phyloP scores from a whole-genome alignment of 2,329 filamentous ascomycete genomes.

The Pestalotiopsis fici region DNA sequence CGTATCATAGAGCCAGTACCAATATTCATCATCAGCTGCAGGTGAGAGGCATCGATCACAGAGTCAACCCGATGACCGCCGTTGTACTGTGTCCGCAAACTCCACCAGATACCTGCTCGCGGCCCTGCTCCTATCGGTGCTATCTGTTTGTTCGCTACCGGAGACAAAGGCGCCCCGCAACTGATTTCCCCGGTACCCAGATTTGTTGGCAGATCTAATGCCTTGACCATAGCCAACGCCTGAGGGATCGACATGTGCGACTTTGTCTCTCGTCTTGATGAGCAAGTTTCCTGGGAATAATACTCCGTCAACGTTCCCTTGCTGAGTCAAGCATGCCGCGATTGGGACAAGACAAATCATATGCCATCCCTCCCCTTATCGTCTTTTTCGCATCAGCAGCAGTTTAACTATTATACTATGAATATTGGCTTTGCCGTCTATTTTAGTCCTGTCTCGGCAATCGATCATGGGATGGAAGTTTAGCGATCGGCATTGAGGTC shows the following conservation, averaged over 20 bases:
- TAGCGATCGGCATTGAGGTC: no score
- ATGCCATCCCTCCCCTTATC: not conserved
- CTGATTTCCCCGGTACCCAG: not conserved
- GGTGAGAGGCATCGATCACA: not conserved
- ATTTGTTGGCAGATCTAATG: constrained; percentile 2
- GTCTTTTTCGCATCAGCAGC: no score
- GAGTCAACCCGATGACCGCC: not conserved
- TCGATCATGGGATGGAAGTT: not conserved
- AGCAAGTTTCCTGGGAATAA: not conserved
- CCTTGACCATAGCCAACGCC: not conserved
- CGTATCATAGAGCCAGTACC: not conserved
- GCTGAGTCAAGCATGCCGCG: not conserved
- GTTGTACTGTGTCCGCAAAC: not conserved
- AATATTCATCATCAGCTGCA: not conserved
- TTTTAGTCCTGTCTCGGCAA: not conserved
- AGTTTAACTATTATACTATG: not conserved
- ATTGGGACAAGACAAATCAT: not conserved
- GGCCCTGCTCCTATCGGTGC: not conserved
- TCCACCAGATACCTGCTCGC: not conserved
- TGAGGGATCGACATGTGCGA: not conserved
- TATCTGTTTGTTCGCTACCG: not conserved
- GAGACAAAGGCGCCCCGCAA: not conserved
- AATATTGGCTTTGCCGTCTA: not conserved
- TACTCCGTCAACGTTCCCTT: not conserved
- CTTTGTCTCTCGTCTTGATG: not conserved